Conservation (phyloP, 2,329 filamentous ascomycete species). For the Microcyclospora tardicrescens region DNA sequence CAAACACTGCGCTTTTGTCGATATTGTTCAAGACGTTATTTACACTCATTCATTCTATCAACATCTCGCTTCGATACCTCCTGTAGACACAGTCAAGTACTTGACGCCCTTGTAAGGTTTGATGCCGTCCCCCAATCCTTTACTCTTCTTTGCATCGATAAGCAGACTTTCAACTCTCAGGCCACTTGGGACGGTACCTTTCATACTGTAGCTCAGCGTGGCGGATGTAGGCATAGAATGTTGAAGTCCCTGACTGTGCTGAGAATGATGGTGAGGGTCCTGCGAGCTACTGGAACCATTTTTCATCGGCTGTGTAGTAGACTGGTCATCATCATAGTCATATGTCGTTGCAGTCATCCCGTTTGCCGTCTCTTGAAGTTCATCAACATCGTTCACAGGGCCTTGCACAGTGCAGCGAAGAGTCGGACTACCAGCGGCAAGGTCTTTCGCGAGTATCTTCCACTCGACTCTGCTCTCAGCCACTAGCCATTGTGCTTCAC, state of each 20-base stretch:
- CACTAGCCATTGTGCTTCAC: conserved; percentile 70
- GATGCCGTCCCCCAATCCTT: conserved; percentile 72
- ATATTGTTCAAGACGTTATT: too few relatives aligned
- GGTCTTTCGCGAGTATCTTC: conserved; percentile 67
- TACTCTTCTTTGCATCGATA: conserved; percentile 64
- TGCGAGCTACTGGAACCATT: conserved; percentile 30
- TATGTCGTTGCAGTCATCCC: conserved; percentile 30
- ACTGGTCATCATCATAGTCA: conserved; percentile 25
- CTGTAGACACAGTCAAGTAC: conserved; percentile 63
- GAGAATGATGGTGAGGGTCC: not conserved
- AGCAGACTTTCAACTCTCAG: conserved; percentile 49
- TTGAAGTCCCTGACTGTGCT: conserved; percentile 19
- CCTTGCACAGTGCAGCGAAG: conserved; percentile 73
- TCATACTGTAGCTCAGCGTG: conserved; percentile 39
- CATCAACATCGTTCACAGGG: conserved; percentile 34
- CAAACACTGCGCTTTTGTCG: too few relatives aligned
- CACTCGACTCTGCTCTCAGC: conserved; percentile 65
- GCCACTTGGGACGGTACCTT: conserved; percentile 52
- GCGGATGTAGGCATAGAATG: conserved; percentile 37
- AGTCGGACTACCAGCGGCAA: conserved; percentile 41
- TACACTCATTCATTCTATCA: conserved; percentile 6
- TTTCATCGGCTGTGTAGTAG: conserved; percentile 15
- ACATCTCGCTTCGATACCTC: conserved; percentile 39
- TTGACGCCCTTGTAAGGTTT: conserved; percentile 98
- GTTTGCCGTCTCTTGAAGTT: conserved; percentile 19